Evolutionary conservation across 257 asterid genomes (phyloP).

Genomic region (Solanum pinnatisectum): DNA sequence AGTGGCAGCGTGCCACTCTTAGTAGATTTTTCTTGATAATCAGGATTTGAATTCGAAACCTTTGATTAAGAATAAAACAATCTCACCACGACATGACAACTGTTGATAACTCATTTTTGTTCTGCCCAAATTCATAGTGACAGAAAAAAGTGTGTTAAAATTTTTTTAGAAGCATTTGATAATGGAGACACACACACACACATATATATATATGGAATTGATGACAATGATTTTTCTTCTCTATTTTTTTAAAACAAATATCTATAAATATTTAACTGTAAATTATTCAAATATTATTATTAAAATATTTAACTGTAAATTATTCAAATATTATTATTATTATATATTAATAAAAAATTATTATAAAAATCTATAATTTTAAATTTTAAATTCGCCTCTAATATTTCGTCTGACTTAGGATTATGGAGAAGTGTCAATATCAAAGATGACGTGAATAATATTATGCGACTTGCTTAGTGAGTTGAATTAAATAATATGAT

Average conservation of each 20-base stretch:
- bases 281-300: no score
- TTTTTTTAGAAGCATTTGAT: background rate
- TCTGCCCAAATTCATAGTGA: background rate
- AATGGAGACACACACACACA: background rate
- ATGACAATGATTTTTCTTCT: no score
- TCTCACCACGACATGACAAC: background rate
- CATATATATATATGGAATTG: no score
- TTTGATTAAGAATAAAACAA: rapidly evolving
- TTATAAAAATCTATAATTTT: background rate
- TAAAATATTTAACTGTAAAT: no score
- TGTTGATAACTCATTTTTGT: no score
- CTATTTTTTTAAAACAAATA: no score
- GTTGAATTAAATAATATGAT: background rate
- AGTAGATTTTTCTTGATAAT: no score
- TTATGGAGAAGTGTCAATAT: background rate
- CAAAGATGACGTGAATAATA: background rate
- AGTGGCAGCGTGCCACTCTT: background rate
- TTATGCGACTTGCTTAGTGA: background rate
- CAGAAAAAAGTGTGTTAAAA: background rate
- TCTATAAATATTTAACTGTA: no score
- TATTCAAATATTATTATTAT: no score
- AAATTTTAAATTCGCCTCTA: background rate
- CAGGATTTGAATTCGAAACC: no score
- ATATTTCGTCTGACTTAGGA: background rate
- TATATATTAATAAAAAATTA: no score